phyloP scores from a whole-genome alignment of 2,329 filamentous ascomycete species.

The Epichloe bromicola region DNA sequence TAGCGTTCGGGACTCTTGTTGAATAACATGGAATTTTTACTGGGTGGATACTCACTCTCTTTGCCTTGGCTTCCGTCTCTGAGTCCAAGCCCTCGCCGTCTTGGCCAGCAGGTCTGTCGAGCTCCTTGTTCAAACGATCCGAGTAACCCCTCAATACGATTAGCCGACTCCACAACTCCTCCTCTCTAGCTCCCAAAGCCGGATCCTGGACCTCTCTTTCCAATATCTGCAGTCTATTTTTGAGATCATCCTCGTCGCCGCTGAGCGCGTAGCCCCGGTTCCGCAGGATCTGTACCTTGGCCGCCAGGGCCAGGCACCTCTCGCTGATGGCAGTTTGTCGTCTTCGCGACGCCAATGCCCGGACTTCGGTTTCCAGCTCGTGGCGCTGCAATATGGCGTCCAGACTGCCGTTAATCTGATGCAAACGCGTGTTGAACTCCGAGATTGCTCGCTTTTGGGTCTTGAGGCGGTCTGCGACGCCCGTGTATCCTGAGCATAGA shows the following conservation, averaged over 20 bases:
- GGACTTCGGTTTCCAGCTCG: constrained; percentile 62
- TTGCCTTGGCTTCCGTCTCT: constrained; percentile 57
- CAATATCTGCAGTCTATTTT: constrained; percentile 55
- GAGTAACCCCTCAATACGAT: constrained; percentile 62
- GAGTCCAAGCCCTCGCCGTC: constrained; percentile 49
- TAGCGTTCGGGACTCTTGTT: not conserved
- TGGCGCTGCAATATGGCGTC: constrained; percentile 61
- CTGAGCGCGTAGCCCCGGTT: constrained; percentile 74
- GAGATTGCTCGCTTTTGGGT: constrained; percentile 57
- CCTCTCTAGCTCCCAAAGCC: constrained; percentile 59
- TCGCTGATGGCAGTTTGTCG: constrained; percentile 62
- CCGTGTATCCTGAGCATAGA: constrained; percentile 59
- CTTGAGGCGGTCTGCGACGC: constrained; percentile 58
- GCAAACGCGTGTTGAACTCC: constrained; percentile 57
- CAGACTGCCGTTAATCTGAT: constrained; percentile 67
- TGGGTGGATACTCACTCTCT: constrained; percentile 45
- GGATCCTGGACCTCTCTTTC: constrained; percentile 63
- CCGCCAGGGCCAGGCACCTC: constrained; percentile 60
- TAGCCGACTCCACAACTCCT: constrained; percentile 77
- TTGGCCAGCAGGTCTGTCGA: constrained; percentile 50
- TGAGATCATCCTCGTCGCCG: constrained; percentile 65
- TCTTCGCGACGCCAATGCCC: constrained; percentile 58
- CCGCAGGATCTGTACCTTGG: constrained; percentile 66
- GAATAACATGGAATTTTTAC: not conserved
- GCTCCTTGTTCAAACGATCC: constrained; percentile 58